phyloP scores from a whole-genome alignment of 495 filamentous ascomycete species.

The Entonaema liquescens region DNA sequence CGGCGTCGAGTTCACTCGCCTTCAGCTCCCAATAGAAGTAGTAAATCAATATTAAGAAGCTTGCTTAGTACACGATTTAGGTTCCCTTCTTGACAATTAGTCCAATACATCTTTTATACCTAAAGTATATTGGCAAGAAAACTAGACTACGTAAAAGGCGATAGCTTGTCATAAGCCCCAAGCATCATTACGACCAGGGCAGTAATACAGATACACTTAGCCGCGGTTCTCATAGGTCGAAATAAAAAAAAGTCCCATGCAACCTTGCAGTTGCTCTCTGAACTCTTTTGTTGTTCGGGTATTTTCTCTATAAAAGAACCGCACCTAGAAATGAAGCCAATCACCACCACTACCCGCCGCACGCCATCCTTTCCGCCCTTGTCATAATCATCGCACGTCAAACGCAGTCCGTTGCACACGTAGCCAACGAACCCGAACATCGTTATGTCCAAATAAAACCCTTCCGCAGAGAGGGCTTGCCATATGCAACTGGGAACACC shows the following conservation, averaged over 20 bases:
- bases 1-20: background rate
- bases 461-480: background rate
- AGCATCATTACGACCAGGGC: background rate
- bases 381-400: background rate
- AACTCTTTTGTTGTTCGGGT: slow-evolving; percentile 27
- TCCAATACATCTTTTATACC: too few species aligned
- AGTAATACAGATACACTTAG: background rate
- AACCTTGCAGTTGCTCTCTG: slow-evolving; percentile 22
- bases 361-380: background rate
- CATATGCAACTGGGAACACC: background rate
- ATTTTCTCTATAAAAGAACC: slow-evolving; percentile 38
- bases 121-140: background rate
- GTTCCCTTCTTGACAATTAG: too few species aligned
- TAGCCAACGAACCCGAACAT: background rate
- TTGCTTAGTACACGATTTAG: too few species aligned
- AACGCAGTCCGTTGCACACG: background rate
- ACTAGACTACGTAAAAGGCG: background rate
- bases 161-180: background rate
- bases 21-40: background rate
- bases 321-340: slow-evolving; percentile 19
- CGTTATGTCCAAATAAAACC: slow-evolving; percentile 9
- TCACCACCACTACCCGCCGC: background rate
- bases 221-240: background rate
- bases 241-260: slow-evolving; percentile 4
- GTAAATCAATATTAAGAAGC: background rate